These are phyloP conservation scores for Umbelopsis isabellina DNA, from an alignment of 192 early-diverging fungal genomes.

Conservation along the genomic window DNA sequence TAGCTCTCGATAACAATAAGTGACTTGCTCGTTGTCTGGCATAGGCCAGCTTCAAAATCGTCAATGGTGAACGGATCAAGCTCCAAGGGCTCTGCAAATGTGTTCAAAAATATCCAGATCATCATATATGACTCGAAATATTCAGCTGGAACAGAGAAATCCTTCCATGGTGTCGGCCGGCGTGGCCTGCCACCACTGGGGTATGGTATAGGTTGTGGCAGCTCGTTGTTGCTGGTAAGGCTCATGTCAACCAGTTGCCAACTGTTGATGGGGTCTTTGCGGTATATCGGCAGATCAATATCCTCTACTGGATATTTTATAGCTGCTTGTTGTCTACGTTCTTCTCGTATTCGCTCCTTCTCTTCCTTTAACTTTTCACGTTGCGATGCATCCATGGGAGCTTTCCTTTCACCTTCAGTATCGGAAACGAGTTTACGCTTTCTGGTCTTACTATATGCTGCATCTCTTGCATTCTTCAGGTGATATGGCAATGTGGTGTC, in stretches of 20 bases:
- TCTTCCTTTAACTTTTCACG: constrained; percentile 30
- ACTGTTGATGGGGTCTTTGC: constrained; percentile 34
- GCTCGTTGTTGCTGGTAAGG: constrained; percentile 22
- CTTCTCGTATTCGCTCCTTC: constrained; percentile 37
- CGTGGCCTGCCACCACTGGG: constrained; percentile 33
- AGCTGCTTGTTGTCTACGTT: constrained; percentile 36
- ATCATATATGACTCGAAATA: constrained; percentile 53
- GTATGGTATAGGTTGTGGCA: constrained; percentile 14
- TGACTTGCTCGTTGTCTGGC: constrained; percentile 45
- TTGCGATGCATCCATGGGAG: constrained; percentile 26
- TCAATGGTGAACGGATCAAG: constrained; percentile 77
- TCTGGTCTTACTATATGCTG: constrained; percentile 38
- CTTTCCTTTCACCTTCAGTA: background rate
- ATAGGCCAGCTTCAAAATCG: constrained; percentile 71
- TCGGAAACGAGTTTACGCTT: constrained; percentile 34
- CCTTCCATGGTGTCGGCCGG: constrained; percentile 47
- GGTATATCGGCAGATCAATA: constrained; percentile 60
- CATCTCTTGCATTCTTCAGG: constrained; percentile 44
- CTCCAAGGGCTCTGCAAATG: constrained; percentile 67
- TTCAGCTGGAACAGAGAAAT: constrained; percentile 53
- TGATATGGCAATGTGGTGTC: constrained; percentile 45
- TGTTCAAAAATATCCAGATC: constrained; percentile 68
- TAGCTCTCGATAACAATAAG: constrained; percentile 53
- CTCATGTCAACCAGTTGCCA: constrained; percentile 36
- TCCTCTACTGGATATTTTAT: constrained; percentile 87